Percentiles rank a stretch among this genome's conserved stretches.
These are phyloP conservation scores for Amanita pseudoporphyria DNA, from an alignment of 768 basidiomycete species.

Conservation along the genomic window DNA sequence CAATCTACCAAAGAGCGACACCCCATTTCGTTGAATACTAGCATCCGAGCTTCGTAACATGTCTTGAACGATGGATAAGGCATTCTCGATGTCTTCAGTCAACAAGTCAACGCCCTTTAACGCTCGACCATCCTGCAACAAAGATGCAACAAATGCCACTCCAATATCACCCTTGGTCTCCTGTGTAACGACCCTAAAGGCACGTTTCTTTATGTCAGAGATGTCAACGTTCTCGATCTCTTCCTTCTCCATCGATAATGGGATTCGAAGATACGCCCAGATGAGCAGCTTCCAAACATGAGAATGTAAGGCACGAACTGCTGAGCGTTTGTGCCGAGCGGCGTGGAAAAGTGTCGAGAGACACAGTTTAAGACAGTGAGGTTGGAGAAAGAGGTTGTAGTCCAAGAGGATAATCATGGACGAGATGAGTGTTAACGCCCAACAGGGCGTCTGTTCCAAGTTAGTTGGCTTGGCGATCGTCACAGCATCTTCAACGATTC, in stretches of 20 bases:
- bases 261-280: slow-evolving; percentile 43
- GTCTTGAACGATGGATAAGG: slow-evolving; percentile 8
- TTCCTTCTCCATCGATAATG: slow-evolving; percentile 14
- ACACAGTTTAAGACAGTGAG: slow-evolving; percentile 27
- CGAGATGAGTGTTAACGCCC: slow-evolving; percentile 35
- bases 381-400: slow-evolving; percentile 30
- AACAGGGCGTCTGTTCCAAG: slow-evolving; percentile 23
- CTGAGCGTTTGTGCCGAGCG: slow-evolving; percentile 22
- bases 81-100: slow-evolving; percentile 2
- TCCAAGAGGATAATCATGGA: slow-evolving; percentile 41
- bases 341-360: slow-evolving; percentile 24
- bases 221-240: not conserved
- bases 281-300: slow-evolving; percentile 45
- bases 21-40: not conserved
- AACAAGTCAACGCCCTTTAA: not conserved
- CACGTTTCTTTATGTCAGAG: slow-evolving; percentile 17
- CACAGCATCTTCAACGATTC: slow-evolving; percentile 20
- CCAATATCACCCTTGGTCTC: slow-evolving; percentile 38
- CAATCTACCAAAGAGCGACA: slow-evolving; percentile 6
- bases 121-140: slow-evolving; percentile 21
- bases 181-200: slow-evolving; percentile 35
- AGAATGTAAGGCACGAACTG: slow-evolving; percentile 28
- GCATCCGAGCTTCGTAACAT: slow-evolving; percentile 7
- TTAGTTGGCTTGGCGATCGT: slow-evolving; percentile 11
- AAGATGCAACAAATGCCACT: slow-evolving; percentile 25